These are phyloP conservation scores for Sophora flavescens DNA, from an alignment of 306 rosid genomes.

Conservation along the genomic window DNA sequence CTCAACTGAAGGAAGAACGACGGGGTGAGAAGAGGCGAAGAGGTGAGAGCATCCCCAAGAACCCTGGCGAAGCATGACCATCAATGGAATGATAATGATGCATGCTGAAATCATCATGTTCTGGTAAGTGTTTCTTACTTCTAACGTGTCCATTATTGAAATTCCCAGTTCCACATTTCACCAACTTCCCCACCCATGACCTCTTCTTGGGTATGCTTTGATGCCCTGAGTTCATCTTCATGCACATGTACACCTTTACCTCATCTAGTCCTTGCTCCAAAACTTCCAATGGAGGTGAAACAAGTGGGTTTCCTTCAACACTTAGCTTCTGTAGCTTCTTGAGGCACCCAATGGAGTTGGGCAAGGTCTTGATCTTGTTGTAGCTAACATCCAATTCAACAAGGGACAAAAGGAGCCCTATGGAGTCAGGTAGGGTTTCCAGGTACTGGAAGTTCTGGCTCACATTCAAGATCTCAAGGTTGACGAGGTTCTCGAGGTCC, in stretches of 20 bases:
- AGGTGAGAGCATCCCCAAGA: conserved; percentile 77
- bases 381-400: conserved; percentile 88
- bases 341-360: conserved; percentile 84
- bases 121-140: conserved; percentile 26
- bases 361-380: conserved; percentile 68
- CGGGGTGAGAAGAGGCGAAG: conserved; percentile 83
- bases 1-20: conserved; percentile 51
- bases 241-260: conserved; percentile 70
- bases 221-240: conserved; percentile 61
- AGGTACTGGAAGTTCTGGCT: conserved; percentile 93
- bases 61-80: conserved; percentile 76
- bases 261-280: conserved; percentile 70
- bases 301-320: conserved; percentile 85
- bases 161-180: conserved; percentile 57
- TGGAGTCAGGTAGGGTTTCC: conserved; percentile 71
- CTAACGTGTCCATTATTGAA: conserved; percentile 39
- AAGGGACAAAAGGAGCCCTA: conserved; percentile 81
- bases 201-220: conserved; percentile 57
- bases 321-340: conserved; percentile 66
- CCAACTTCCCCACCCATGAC: conserved; percentile 71
- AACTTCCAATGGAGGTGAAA: conserved; percentile 73
- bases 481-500: conserved; percentile 82
- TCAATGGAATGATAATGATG: conserved; percentile 69
- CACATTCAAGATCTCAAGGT: conserved; percentile 80
- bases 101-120: conserved; percentile 53